Base-by-base conservation (phyloP, 371 early-diverging fungal genomes). In the Rhizopus delemar region DNA sequence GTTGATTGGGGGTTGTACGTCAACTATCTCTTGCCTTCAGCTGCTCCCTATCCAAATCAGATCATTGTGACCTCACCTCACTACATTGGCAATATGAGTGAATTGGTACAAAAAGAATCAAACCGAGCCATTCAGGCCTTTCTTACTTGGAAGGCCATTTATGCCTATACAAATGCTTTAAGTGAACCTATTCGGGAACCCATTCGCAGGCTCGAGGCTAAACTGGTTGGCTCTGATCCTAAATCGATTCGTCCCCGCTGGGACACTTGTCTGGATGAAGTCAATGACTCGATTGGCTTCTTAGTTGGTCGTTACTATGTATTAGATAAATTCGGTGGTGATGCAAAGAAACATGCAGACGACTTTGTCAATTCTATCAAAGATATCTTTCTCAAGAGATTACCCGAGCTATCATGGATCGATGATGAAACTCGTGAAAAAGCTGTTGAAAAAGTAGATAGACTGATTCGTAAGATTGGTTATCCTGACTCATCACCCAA, bases 281-380 rank as follows among this genome's bases (percentile, higher is more conserved):
- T 79, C 12, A 75, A 80, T 49, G 28, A 50, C 0, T 61, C 64
- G 8, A 16, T 84, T 33, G 84, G 85, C 6, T 74, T 75, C 39
- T 64, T 84, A 50, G 78, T 77, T 0, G 86, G 86, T 3, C 72
- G 83, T 28, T 83, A 77, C 38, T 85, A 74, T 63, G 73, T 81
- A 3, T 41, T 78, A 36, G 66, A 66, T 22, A 68, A 70, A 12
- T 82, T 82, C 61, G 68, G 71, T 13, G 72, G 74, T 16, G 57
- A 68, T 34, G 57, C 75, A 15, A 80, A 75, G 45, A 46, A 65
- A 12, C 67, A 69, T 12, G 80, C 82, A 4, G 67, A 76, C 48
- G 68, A 70, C 2, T 73, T 82, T 65, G 77, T 85, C 5, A 63
- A 68, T 4, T 62, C 74, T 13, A 73, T 86, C 9, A 73, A 79